Conservation (phyloP, 2,329 filamentous ascomycete genomes). For the Apiospora phragmitis region DNA sequence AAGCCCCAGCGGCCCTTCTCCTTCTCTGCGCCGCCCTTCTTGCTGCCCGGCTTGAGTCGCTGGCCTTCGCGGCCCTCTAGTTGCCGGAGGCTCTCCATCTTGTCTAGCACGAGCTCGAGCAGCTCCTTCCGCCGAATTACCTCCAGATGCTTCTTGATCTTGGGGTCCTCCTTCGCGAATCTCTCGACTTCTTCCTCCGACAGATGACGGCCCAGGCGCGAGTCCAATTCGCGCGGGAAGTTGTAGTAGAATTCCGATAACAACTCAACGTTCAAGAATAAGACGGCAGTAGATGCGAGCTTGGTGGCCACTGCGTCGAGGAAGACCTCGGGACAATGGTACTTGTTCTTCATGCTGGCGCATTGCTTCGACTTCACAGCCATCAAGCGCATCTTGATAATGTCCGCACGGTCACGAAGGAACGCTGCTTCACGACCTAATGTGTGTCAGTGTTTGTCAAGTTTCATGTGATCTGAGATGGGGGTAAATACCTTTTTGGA, state of each 20-base stretch:
- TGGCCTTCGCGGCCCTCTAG: conserved; percentile 60
- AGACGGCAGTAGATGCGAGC: conserved; percentile 88
- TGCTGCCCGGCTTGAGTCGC: conserved; percentile 4
- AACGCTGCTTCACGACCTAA: conserved; percentile 89
- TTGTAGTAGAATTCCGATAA: conserved; percentile 98
- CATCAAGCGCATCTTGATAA: conserved; percentile 85
- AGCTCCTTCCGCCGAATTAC: conserved; percentile 90
- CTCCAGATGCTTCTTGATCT: conserved; percentile 85
- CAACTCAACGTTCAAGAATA: conserved; percentile 96
- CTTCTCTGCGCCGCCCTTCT: conserved; percentile 9
- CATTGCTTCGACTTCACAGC: conserved; percentile 93
- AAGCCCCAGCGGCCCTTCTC: conserved; percentile 11
- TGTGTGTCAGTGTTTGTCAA: conserved; percentile 25
- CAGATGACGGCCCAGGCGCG: conserved; percentile 79
- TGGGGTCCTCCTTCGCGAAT: conserved; percentile 91
- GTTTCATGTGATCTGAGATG: not conserved
- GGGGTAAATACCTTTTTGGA: conserved; percentile 69
- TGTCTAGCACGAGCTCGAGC: conserved; percentile 87
- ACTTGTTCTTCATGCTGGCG: conserved; percentile 81
- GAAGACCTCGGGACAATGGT: conserved; percentile 95
- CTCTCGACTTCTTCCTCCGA: conserved; percentile 78
- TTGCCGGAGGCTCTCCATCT: conserved; percentile 89
- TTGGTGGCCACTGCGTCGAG: conserved; percentile 97
- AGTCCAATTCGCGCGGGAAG: conserved; percentile 90
- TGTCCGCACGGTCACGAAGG: conserved; percentile 85